These are phyloP conservation scores for Cordyceps fumosorosea DNA, from an alignment of 2,329 filamentous ascomycete genomes.

Conservation along the genomic window DNA sequence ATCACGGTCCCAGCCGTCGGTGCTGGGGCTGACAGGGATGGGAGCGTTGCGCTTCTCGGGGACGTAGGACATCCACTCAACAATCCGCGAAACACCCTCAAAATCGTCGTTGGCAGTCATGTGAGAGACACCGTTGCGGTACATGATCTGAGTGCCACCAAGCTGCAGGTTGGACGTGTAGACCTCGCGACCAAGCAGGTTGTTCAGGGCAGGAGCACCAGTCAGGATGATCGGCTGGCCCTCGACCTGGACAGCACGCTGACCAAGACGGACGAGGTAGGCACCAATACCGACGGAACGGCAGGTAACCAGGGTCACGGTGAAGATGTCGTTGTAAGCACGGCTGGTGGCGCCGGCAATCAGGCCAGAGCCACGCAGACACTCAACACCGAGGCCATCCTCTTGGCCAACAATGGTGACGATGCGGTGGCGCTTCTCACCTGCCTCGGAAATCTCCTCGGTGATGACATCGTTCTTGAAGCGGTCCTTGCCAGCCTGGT, in stretches of 20 bases:
- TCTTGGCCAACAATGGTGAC: conserved; percentile 88
- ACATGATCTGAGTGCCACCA: conserved; percentile 99
- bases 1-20: conserved; percentile 89
- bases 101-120: conserved; percentile 98
- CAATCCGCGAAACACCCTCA: conserved; percentile 93
- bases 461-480: conserved; percentile 74
- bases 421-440: conserved; percentile 89
- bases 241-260: conserved; percentile 97
- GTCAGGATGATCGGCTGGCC: conserved; percentile 98
- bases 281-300: conserved; percentile 98
- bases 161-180: conserved; percentile 99
- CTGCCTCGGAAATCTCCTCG: conserved; percentile 76
- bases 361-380: conserved; percentile 90
- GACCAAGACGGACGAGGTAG: conserved; percentile 94
- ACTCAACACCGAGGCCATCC: conserved; percentile 96
- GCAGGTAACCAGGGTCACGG: conserved; percentile 93
- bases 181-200: conserved; percentile 92
- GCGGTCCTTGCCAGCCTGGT: conserved; percentile 74
- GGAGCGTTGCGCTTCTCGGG: conserved; percentile 92
- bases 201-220: conserved; percentile 95
- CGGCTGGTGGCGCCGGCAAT: conserved; percentile 96
- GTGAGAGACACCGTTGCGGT: conserved; percentile 98
- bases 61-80: conserved; percentile 96
- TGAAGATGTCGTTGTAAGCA: conserved; percentile 99
- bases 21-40: conserved; percentile 81